Conservation (phyloP, 306 rosid genomes). For the Potentilla sterilis region DNA sequence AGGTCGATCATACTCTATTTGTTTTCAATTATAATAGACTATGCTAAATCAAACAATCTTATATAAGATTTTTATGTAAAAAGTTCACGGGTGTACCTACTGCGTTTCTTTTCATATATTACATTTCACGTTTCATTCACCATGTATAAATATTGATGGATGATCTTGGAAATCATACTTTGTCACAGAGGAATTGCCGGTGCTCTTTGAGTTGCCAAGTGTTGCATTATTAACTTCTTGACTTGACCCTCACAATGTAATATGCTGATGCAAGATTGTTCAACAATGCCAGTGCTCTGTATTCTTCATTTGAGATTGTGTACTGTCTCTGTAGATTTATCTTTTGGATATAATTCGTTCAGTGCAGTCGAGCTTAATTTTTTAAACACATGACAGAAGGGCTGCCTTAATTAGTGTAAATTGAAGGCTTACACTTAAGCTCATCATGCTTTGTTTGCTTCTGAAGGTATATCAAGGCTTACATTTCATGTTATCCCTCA, state of each 20-base stretch:
- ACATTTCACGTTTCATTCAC: slow-evolving; percentile 12
- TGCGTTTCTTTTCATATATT: not conserved
- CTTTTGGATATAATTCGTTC: not conserved
- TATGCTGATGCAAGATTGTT: not conserved
- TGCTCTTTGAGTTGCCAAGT: not conserved
- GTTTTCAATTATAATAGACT: slow-evolving; percentile 7
- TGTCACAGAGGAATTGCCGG: not conserved
- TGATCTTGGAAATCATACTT: not conserved
- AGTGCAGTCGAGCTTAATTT: not conserved
- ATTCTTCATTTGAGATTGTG: not conserved
- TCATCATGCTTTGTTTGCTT: not conserved
- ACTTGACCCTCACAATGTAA: not conserved
- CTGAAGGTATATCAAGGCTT: not conserved
- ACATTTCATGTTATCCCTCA: not conserved
- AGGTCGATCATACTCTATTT: slow-evolving; percentile 14
- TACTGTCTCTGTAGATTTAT: not conserved
- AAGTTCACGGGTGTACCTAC: slow-evolving; percentile 14
- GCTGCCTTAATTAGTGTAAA: not conserved
- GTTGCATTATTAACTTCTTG: not conserved
- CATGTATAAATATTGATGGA: slow-evolving; percentile 9
- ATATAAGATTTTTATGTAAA: slow-evolving; percentile 13
- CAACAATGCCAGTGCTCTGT: not conserved
- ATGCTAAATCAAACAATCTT: slow-evolving; percentile 20
- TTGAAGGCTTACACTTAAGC: not conserved
- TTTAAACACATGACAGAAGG: not conserved